Percentiles rank a stretch among this genome's conserved stretches.
These are phyloP conservation scores for Lentinus brumalis DNA, from an alignment of 768 basidiomycete genomes.

Conservation along the genomic window DNA sequence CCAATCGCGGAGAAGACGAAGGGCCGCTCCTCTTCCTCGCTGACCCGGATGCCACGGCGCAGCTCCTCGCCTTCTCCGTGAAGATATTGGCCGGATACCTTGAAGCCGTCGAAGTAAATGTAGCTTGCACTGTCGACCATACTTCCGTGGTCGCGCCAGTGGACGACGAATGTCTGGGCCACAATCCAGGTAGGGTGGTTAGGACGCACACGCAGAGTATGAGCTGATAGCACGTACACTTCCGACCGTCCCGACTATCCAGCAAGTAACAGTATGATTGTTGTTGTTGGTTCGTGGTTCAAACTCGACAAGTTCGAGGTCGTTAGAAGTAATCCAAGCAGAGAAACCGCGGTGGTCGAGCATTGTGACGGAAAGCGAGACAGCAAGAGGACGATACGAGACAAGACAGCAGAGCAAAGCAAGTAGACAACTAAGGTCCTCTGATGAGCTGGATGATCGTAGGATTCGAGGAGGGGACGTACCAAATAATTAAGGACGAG, in stretches of 20 bases:
- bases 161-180: conserved; percentile 55
- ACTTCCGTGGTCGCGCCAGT: conserved; percentile 66
- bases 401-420: not conserved
- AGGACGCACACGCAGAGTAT: not conserved
- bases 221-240: conserved; percentile 40
- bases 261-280: conserved; percentile 56
- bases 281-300: conserved; percentile 50
- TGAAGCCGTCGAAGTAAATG: conserved; percentile 64
- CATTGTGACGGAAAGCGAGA: conserved; percentile 19
- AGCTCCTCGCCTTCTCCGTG: conserved; percentile 55
- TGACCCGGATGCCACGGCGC: conserved; percentile 56
- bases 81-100: conserved; percentile 64
- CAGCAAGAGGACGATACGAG: not conserved
- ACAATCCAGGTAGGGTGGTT: not conserved
- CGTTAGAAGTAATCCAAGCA: conserved; percentile 66
- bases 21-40: conserved; percentile 52
- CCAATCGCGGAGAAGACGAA: conserved; percentile 56
- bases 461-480: not conserved
- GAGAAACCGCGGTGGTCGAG: conserved; percentile 62
- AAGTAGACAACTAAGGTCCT: not conserved
- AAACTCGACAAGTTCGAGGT: conserved; percentile 53
- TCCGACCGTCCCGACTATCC: conserved; percentile 65
- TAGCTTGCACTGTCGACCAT: conserved; percentile 56
- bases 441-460: not conserved
- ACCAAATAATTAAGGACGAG: not conserved